A percentile compares a stretch with the other conserved stretches of the same genome.
phyloP scores from a whole-genome alignment of 2,329 filamentous ascomycete genomes.

The Torrubiellomyces zombiae region DNA sequence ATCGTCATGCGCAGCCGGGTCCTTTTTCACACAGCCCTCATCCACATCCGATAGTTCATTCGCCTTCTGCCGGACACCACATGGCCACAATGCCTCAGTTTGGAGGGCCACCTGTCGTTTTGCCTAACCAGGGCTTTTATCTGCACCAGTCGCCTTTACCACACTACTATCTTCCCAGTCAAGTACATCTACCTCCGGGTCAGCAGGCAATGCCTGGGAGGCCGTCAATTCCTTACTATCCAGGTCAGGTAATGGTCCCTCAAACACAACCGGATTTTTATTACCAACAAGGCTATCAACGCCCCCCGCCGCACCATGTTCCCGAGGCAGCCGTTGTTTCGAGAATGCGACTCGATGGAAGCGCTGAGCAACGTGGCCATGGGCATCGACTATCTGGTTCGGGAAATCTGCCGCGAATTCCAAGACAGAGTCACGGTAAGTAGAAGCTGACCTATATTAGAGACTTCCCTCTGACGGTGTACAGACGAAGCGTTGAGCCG shows the following conservation, averaged over 20 bases:
- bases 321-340: slow-evolving; percentile 17
- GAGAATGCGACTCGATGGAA: slow-evolving; percentile 18
- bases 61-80: slow-evolving; percentile 21
- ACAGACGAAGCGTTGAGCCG: slow-evolving; percentile 8
- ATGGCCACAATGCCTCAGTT: slow-evolving; percentile 24
- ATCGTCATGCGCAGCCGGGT: slow-evolving; percentile 13
- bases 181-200: slow-evolving; percentile 21
- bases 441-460: background rate
- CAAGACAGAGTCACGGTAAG: slow-evolving; percentile 11
- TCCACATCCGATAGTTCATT: slow-evolving; percentile 17
- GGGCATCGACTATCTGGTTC: slow-evolving; percentile 5
- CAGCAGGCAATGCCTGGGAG: slow-evolving; percentile 17
- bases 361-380: slow-evolving; percentile 7
- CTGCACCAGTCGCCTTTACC: slow-evolving; percentile 25
- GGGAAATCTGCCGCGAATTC: slow-evolving; percentile 3
- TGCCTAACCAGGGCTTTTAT: slow-evolving; percentile 29
- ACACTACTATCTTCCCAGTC: slow-evolving; percentile 25
- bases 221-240: slow-evolving; percentile 26
- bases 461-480: background rate
- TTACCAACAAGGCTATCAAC: slow-evolving; percentile 23
- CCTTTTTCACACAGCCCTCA: slow-evolving; percentile 20
- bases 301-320: slow-evolving; percentile 13
- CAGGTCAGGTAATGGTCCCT: slow-evolving; percentile 24
- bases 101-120: slow-evolving; percentile 19
- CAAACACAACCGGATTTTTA: slow-evolving; percentile 27